Conservation (phyloP, 2,329 filamentous ascomycete genomes). For the Chaetothyriales sp. region DNA sequence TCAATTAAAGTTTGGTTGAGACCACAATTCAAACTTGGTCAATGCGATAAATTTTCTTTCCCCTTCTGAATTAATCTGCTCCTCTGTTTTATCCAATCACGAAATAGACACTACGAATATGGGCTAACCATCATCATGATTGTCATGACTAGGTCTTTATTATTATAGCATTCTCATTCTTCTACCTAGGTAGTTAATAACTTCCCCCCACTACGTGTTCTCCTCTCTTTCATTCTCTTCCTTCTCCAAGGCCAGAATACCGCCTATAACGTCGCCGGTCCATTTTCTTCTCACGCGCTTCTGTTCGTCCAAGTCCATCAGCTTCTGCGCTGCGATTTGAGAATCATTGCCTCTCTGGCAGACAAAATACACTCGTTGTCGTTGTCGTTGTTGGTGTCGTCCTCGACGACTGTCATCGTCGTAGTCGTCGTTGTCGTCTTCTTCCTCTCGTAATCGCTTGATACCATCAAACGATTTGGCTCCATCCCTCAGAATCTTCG, state of each 20-base stretch:
- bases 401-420: too few species aligned
- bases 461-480: constrained; percentile 7
- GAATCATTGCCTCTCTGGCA: constrained; percentile 39
- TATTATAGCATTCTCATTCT: background rate
- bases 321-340: constrained; percentile 30
- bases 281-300: constrained; percentile 2
- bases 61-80: background rate
- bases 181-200: background rate
- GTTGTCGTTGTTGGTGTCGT: background rate
- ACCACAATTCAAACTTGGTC: background rate
- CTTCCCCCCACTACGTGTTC: too few species aligned
- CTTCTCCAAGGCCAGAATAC: constrained; percentile 13
- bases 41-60: background rate
- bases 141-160: too few species aligned
- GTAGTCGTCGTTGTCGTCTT: background rate
- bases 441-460: background rate
- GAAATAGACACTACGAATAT: too few species aligned
- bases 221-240: background rate
- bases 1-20: background rate
- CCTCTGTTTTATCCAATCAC: too few species aligned
- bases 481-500: constrained; percentile 24
- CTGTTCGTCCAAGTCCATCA: constrained; percentile 23
- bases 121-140: too few species aligned
- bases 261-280: constrained; percentile 17
- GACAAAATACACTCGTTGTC: constrained; percentile 29